Evolutionary conservation across 805 yeast genomes (phyloP).

Genomic region (Ogataea ganodermae): DNA sequence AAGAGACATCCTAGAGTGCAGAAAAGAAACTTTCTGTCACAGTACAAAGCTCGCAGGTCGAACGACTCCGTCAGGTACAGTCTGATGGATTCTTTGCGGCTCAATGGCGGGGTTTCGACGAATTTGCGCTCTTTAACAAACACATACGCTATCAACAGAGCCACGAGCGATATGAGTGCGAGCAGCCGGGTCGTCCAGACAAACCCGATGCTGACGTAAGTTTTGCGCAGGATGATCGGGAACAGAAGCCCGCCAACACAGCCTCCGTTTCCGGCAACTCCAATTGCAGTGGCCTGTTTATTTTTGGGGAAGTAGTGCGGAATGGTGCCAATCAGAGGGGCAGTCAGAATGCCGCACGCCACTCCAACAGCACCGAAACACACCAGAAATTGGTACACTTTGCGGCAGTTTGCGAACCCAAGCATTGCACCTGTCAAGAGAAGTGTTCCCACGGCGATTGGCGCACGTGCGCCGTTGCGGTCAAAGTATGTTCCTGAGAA

Average conservation of each 20-base stretch:
- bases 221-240: slow-evolving; percentile 50
- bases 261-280: slow-evolving; percentile 53
- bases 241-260: slow-evolving; percentile 52
- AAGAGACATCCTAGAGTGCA: slow-evolving; percentile 46
- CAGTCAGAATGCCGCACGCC: slow-evolving; percentile 58
- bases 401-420: slow-evolving; percentile 53
- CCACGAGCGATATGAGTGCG: slow-evolving; percentile 43
- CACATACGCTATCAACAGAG: slow-evolving; percentile 27
- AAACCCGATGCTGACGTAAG: slow-evolving; percentile 50
- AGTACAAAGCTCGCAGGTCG: slow-evolving; percentile 37
- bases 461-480: slow-evolving; percentile 51
- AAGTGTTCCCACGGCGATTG: slow-evolving; percentile 42
- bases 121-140: slow-evolving; percentile 40
- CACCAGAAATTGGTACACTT: slow-evolving; percentile 62
- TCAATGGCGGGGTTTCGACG: slow-evolving; percentile 2
- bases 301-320: slow-evolving; percentile 60
- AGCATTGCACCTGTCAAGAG: slow-evolving; percentile 44
- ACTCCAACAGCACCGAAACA: slow-evolving; percentile 59
- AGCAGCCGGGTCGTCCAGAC: slow-evolving; percentile 57
- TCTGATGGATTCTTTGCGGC: slow-evolving; percentile 6
- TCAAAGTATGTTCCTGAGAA: slow-evolving; percentile 55
- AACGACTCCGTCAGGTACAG: slow-evolving; percentile 31
- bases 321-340: slow-evolving; percentile 61
- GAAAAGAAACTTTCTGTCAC: slow-evolving; percentile 43
- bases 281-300: slow-evolving; percentile 56